Base-by-base conservation (phyloP, 805 yeast species). In the Suhomyces sp. region DNA sequence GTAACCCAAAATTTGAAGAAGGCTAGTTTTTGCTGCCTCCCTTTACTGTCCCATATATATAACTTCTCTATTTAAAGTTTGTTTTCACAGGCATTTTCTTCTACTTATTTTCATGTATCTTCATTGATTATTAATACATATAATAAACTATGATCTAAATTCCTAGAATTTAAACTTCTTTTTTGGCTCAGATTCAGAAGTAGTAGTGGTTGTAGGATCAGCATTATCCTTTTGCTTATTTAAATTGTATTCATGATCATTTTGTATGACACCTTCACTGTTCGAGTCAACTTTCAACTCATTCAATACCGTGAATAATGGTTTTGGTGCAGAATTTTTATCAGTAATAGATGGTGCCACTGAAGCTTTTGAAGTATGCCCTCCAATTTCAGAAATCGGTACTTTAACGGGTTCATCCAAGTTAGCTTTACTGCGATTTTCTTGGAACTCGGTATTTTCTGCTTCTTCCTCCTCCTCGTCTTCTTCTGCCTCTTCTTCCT, bases 371-470 rank as follows among this genome's bases (percentile, higher is more conserved):
- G n/a, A 13, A 38, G 29, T 6, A 17, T 24, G 15, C 51, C 46
- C 46, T 19, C 59, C 56, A 27, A 55, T 42, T 45, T 61, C 64
- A 10, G 54, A 17, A 19, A 62, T 61, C 19, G 52, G 52, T 3
- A 55, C 54, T 17, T 40, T 51, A 3, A 46, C 45, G 1, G 54
- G 51, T 8, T 50, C 46, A 19, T 51, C 52, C 4, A 13, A 6
- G 10, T 44, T 24, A 26, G 12, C 12, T 12, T 17, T 12, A 17
- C n/a, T 9, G 13, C 35, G 26, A 49, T 80, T 84, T 13, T 72
- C 76, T 45, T 82, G 88, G 36, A 82, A 69, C 61, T 84, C 82
- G 29, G 79, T 88, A 44, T 77, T 82, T 55, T 79, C 75, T 53
- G 81, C 87, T 7, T 80, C 82, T 3, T 78, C 80, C 1, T 77